Percentiles rank a stretch among this genome's conserved stretches.
Conservation (phyloP, 2,329 filamentous ascomycete species). For the Fusarium abutilonis region DNA sequence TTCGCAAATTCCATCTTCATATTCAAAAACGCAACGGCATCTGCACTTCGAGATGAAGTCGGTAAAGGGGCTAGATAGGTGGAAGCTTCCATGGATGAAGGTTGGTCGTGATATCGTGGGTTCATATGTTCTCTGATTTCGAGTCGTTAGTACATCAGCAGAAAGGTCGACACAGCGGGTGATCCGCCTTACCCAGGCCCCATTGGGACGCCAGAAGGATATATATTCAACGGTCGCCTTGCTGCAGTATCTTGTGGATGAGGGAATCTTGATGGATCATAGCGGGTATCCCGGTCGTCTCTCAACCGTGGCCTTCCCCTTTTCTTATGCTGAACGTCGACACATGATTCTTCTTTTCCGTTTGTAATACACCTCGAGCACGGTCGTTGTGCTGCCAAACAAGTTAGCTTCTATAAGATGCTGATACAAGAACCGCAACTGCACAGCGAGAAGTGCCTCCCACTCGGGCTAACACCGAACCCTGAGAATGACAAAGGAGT, state of each 20-base stretch:
- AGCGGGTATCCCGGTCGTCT: conserved; percentile 72
- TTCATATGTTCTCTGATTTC: conserved; percentile 60
- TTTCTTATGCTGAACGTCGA: conserved; percentile 89
- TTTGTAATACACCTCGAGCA: conserved; percentile 81
- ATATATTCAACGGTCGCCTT: conserved; percentile 63
- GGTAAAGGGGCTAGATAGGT: conserved; percentile 58
- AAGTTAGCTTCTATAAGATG: conserved; percentile 47
- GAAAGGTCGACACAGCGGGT: conserved; percentile 55
- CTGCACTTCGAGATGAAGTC: conserved; percentile 54
- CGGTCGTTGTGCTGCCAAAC: conserved; percentile 72
- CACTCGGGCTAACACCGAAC: neutral
- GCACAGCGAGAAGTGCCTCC: neutral
- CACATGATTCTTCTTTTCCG: conserved; percentile 81
- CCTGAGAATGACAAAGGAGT: neutral
- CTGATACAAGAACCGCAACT: neutral
- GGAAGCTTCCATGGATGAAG: conserved; percentile 59
- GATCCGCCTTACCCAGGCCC: conserved; percentile 59
- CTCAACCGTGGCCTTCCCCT: conserved; percentile 79
- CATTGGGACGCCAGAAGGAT: conserved; percentile 57
- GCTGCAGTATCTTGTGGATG: conserved; percentile 57
- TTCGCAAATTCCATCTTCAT: conserved; percentile 68
- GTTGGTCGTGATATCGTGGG: conserved; percentile 63
- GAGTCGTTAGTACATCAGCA: conserved; percentile 63
- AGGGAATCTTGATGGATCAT: conserved; percentile 61
- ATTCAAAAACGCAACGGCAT: conserved; percentile 67